Conservation (phyloP, 2,329 filamentous ascomycete species). For the Trichoderma guizhouense region DNA sequence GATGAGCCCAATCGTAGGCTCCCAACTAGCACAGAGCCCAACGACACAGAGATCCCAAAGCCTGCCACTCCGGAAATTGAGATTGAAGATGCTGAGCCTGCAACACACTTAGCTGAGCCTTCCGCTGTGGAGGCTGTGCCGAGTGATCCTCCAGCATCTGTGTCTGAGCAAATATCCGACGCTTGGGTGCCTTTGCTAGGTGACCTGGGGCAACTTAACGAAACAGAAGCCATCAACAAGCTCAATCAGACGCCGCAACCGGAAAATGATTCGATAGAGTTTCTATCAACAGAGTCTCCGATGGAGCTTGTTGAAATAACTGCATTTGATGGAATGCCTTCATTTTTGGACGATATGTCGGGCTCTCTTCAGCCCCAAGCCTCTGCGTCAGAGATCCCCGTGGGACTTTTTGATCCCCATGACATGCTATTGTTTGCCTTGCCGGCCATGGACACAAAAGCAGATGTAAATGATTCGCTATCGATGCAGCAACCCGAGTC, state of each 20-base stretch:
- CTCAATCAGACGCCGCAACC: background rate
- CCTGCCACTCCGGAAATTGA: background rate
- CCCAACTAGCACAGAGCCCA: background rate
- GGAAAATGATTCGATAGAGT: background rate
- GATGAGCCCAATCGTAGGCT: background rate
- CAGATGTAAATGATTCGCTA: background rate
- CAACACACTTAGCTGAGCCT: background rate
- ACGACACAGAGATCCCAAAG: background rate
- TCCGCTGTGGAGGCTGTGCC: background rate
- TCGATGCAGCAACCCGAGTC: background rate
- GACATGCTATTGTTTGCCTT: background rate
- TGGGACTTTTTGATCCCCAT: background rate
- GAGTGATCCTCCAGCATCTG: background rate
- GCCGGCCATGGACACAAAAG: background rate
- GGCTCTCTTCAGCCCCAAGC: background rate
- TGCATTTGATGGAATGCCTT: background rate
- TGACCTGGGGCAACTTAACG: background rate
- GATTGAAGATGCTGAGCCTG: background rate
- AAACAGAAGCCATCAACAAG: background rate
- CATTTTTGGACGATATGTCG: background rate
- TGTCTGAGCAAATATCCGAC: background rate
- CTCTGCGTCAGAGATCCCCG: background rate
- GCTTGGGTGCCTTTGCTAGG: background rate
- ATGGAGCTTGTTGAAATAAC: constrained; percentile 2
- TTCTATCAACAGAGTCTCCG: background rate